Percentiles rank a stretch among this genome's conserved stretches.
Evolutionary conservation across 2,329 filamentous ascomycete genomes (phyloP).

Genomic region (Ascosphaera apis): DNA sequence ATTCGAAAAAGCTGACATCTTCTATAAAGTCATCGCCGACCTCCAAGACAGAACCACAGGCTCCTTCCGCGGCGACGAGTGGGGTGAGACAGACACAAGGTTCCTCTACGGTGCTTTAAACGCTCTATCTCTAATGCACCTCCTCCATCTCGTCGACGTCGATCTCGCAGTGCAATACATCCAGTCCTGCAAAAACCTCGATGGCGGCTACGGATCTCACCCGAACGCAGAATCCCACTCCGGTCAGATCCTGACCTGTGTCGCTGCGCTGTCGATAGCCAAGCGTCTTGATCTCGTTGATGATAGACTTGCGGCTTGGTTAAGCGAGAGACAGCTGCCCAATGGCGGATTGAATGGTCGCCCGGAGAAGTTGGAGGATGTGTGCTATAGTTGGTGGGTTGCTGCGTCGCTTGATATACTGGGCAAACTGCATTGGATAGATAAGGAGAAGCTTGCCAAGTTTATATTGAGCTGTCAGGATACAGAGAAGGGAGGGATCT

Average conservation of each 20-base stretch:
- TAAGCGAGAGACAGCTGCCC: conserved; percentile 76
- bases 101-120: conserved; percentile 85
- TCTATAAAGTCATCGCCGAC: conserved; percentile 42
- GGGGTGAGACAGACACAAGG: conserved; percentile 87
- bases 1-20: too few relatives aligned
- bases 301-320: conserved; percentile 67
- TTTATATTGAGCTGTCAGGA: conserved; percentile 89
- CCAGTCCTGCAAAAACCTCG: conserved; percentile 68
- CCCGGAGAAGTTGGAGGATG: conserved; percentile 87
- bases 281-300: conserved; percentile 62
- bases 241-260: conserved; percentile 86
- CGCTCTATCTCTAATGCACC: conserved; percentile 59
- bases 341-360: conserved; percentile 80
- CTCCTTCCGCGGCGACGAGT: conserved; percentile 82
- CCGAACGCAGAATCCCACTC: conserved; percentile 88
- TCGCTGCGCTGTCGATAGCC: conserved; percentile 68
- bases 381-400: conserved; percentile 99
- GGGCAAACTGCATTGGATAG: conserved; percentile 74
- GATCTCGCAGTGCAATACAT: conserved; percentile 60
- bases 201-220: conserved; percentile 75
- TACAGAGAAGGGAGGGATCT: conserved; percentile 56
- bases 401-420: conserved; percentile 81
- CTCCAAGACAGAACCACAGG: conserved; percentile 64
- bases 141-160: conserved; percentile 53
- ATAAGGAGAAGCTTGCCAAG: conserved; percentile 48